phyloP scores from a whole-genome alignment of 306 rosid species.

The Lathyrus tuberosus region DNA sequence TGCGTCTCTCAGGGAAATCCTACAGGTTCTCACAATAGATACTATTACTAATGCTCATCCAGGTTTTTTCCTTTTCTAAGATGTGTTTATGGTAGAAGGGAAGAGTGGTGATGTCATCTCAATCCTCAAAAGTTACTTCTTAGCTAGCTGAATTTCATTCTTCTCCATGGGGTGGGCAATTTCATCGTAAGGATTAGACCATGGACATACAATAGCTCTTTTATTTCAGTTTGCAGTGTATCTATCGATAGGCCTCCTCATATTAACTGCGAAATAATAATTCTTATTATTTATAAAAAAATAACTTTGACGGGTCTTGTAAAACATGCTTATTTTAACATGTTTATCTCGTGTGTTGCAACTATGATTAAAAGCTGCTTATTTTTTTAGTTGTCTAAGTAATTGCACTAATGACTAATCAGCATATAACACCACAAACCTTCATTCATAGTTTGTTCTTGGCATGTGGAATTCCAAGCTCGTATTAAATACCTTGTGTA shows the following conservation, averaged over 20 bases:
- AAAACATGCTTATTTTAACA: conserved; percentile 12
- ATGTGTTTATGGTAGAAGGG: background rate
- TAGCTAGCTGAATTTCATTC: background rate
- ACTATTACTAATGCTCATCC: background rate
- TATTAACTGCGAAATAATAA: conserved; percentile 7
- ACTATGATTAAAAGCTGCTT: conserved; percentile 5
- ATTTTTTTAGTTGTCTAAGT: conserved; percentile 21
- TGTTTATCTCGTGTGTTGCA: conserved; percentile 6
- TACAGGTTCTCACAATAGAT: background rate
- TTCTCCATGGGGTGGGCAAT: background rate
- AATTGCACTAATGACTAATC: background rate
- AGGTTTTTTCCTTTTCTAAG: background rate
- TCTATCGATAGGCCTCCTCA: conserved; percentile 5
- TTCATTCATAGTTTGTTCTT: conserved; percentile 16
- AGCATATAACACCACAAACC: conserved; percentile 15
- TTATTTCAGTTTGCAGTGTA: background rate
- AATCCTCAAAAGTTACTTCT: background rate
- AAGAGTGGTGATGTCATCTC: conserved; percentile 4
- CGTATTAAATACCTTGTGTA: background rate
- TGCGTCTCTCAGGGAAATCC: background rate
- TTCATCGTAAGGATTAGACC: background rate
- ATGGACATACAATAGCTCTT: no score
- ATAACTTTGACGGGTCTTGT: background rate
- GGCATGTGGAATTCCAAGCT: conserved; percentile 16
- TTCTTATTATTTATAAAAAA: background rate